Conservation (phyloP, 768 basidiomycete genomes). For the Candolleomyces aberdarensis region DNA sequence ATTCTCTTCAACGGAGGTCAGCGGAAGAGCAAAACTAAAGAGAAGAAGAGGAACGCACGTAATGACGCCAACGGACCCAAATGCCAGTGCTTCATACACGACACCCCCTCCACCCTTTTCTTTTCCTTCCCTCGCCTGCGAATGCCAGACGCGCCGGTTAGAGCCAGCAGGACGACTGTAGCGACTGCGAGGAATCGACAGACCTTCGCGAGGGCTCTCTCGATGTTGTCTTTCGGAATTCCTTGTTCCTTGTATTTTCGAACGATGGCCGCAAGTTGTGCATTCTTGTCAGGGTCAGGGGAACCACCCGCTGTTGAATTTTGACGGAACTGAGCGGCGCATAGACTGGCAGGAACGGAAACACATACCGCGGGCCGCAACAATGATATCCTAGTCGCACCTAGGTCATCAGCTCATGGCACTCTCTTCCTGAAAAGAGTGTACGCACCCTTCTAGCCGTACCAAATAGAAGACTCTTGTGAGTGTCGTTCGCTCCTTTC, state of each 20-base stretch:
- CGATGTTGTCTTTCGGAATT: conserved; percentile 69
- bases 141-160: not conserved
- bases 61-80: conserved; percentile 57
- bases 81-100: conserved; percentile 60
- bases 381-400: conserved; percentile 50
- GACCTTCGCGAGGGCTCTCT: conserved; percentile 58
- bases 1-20: conserved; percentile 18
- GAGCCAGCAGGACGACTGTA: not conserved
- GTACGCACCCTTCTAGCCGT: conserved; percentile 51
- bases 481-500: conserved; percentile 62
- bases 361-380: conserved; percentile 53
- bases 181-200: conserved; percentile 4
- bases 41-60: conserved; percentile 41
- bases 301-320: conserved; percentile 49
- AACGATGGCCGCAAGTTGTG: conserved; percentile 49
- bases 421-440: not conserved
- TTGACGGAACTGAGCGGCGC: conserved; percentile 1
- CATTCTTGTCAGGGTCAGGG: conserved; percentile 50
- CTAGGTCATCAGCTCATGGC: not conserved
- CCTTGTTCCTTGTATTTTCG: conserved; percentile 54
- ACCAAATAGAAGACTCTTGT: conserved; percentile 56
- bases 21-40: not conserved
- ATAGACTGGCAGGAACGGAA: not conserved
- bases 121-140: conserved; percentile 40
- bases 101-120: conserved; percentile 48